Conservation (phyloP, 129 eudicot species). For the Escallonia herrerae region DNA sequence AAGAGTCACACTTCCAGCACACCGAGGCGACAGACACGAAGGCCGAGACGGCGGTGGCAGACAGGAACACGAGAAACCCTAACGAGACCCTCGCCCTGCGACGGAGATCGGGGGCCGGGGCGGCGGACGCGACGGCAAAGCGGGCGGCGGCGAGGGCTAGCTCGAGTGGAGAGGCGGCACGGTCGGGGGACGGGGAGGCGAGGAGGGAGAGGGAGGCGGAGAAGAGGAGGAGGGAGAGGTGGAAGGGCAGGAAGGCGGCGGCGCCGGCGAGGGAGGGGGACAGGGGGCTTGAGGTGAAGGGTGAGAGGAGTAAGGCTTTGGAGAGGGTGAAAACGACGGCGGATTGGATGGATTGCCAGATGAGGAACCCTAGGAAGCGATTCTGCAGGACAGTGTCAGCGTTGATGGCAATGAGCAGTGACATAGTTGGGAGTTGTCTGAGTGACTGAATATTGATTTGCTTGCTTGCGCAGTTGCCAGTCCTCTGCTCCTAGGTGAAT, state of each 20-base stretch:
- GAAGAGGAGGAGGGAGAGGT: conserved; percentile 45
- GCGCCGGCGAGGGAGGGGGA: conserved; percentile 12
- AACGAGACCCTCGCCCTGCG: conserved; percentile 37
- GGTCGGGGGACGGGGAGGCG: conserved; percentile 47
- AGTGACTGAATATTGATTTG: no score
- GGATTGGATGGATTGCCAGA: conserved; percentile 66
- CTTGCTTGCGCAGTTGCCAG: no score
- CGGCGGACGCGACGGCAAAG: conserved; percentile 36
- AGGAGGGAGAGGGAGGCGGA: conserved; percentile 36
- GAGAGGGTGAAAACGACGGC: conserved; percentile 29
- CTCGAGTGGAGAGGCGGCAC: conserved; percentile 41
- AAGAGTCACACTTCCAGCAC: conserved; percentile 30
- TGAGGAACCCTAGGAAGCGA: conserved; percentile 63
- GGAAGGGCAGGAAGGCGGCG: conserved; percentile 40
- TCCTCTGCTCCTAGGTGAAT: no score
- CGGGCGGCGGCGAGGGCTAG: conserved; percentile 31
- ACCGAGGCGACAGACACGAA: conserved; percentile 34
- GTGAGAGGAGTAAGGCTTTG: conserved; percentile 43
- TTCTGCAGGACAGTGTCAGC: conserved; percentile 22
- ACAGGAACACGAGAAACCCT: conserved; percentile 33
- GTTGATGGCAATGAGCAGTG: no score
- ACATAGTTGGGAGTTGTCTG: no score
- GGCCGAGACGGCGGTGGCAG: conserved; percentile 34
- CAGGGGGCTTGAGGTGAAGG: conserved; percentile 15
- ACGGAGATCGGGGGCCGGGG: conserved; percentile 27